Percentiles rank a stretch among this genome's conserved stretches.
Evolutionary conservation across 495 filamentous ascomycete species (phyloP).

Genomic region (Tuber calosporum): DNA sequence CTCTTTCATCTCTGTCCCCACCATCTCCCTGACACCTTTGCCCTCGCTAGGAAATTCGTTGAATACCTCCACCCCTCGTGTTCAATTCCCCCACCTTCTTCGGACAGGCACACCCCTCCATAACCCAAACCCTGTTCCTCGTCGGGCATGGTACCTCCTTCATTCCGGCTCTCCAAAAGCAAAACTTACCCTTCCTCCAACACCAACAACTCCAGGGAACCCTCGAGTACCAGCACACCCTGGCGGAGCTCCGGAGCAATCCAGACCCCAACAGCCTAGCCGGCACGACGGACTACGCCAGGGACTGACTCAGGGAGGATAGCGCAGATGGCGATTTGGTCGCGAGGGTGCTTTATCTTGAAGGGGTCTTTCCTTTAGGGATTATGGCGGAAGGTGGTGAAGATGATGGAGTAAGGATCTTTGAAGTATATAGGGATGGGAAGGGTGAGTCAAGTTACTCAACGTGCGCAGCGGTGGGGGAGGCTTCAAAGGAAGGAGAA

Average conservation of each 20-base stretch:
- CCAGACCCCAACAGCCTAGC: background rate
- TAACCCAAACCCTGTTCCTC: background rate
- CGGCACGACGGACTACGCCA: background rate
- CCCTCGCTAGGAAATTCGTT: background rate
- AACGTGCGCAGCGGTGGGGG: too few relatives aligned
- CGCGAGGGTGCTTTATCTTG: too few relatives aligned
- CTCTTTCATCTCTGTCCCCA: background rate
- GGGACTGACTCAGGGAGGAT: background rate
- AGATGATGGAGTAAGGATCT: background rate
- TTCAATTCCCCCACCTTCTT: background rate
- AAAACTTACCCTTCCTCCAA: background rate
- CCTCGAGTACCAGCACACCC: background rate
- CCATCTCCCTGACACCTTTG: background rate
- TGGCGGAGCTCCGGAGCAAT: background rate
- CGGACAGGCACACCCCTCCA: background rate
- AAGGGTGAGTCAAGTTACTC: background rate
- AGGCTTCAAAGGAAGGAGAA: too few relatives aligned
- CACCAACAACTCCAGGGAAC: background rate
- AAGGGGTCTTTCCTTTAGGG: too few relatives aligned
- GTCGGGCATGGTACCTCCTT: too few relatives aligned
- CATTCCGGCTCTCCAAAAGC: background rate
- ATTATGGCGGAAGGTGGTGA: too few relatives aligned
- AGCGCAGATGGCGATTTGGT: background rate
- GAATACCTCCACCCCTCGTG: background rate
- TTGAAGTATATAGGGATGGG: background rate